These are phyloP conservation scores for Vaccinium macrocarpon DNA, from an alignment of 148 eudicot species.

Conservation along the genomic window DNA sequence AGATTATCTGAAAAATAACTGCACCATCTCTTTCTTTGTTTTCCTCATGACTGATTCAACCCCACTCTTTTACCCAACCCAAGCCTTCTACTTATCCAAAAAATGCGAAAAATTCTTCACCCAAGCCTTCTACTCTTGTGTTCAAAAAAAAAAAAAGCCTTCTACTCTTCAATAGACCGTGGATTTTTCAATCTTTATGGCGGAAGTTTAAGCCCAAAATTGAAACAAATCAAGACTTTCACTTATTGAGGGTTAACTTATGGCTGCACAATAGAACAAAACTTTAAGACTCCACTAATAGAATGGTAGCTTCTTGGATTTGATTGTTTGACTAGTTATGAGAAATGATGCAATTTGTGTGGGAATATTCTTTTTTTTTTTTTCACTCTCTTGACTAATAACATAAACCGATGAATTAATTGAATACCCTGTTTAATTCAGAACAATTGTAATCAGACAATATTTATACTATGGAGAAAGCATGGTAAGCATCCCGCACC, in stretches of 20 bases:
- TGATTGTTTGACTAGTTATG: not conserved
- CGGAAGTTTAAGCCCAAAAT: not conserved
- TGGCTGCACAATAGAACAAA: too few species aligned
- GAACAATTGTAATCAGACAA: too few species aligned
- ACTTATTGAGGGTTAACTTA: not conserved
- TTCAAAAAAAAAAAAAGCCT: not conserved
- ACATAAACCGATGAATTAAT: not conserved
- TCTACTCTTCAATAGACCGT: not conserved
- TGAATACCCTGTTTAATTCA: not conserved
- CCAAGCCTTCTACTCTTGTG: not conserved
- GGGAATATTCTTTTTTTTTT: not conserved
- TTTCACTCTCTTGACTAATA: not conserved
- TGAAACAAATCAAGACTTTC: not conserved
- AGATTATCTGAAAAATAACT: not conserved
- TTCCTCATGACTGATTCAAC: not conserved
- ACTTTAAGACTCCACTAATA: not conserved
- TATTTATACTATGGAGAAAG: constrained; percentile 11
- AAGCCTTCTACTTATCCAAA: not conserved
- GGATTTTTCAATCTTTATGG: not conserved
- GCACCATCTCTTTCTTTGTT: not conserved
- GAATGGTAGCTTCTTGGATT: not conserved
- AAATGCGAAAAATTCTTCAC: not conserved
- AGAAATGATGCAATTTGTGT: not conserved
- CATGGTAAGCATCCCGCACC: not conserved
- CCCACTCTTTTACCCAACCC: not conserved